Base-by-base conservation (phyloP, 768 basidiomycete genomes). In the Mycena leptocephala region DNA sequence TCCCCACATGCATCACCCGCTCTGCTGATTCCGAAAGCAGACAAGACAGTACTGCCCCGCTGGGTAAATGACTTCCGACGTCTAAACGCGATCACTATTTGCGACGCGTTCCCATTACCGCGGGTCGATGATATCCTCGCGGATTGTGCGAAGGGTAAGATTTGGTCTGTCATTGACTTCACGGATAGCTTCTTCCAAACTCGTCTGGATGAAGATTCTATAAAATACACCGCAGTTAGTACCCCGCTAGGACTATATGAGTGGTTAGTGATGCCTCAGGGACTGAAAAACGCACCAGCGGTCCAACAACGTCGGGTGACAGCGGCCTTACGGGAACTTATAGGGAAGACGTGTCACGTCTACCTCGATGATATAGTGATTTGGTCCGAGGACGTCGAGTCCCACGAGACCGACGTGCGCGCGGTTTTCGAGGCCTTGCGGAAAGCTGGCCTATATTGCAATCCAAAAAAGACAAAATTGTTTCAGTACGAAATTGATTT, bases 151-250 rank as follows among this genome's bases (percentile, higher is more conserved):
- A n/a, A n/a, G n/a, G n/a, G n/a, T n/a, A n/a, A n/a, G n/a, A n/a
- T n/a, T n/a, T 89, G 83, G 71, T 80, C 67, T 0, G 85, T 82
- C 6, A 80, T 87, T 0, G 81, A 87, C 65, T 85, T 87, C 83
- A 87, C 85, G 13, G 84, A 87, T 18, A 79, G 84, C 0, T 88
- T 87, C 43, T 87, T 85, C 33, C 87, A 88, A 62, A 86, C 80
- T 0, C 75, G 77, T 0, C 79, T 87, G 1, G 78, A 84, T 10
- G 80, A 78, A 0, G 83, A 84, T 9, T 73, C 85, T 20, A 78
- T 86, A 1, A 48, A 26, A 65, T 80, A 76, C 43, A 88, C 87
- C 0, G 86, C 85, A 0, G 85, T 88, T 0, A 77, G 75, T 2
- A 89, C 85, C 0, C 86, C 83, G 0, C 85, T 85, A 32, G 86